These are phyloP conservation scores for Mesotaenium endlicherianum DNA, from an alignment of 139 green algal genomes.

Conservation along the genomic window DNA sequence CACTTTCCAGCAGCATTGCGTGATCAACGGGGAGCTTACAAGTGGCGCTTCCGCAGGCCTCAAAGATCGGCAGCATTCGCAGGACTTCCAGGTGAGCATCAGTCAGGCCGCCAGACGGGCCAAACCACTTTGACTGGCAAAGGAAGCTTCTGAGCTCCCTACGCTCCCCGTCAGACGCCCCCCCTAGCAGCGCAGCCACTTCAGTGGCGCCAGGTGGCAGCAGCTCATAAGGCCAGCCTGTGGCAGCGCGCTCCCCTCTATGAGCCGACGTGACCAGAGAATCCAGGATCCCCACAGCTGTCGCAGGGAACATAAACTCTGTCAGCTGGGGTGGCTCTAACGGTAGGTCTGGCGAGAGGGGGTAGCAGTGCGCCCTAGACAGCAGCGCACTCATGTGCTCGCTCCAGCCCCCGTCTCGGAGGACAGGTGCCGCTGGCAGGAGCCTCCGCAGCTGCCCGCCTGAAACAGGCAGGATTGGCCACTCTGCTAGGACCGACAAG, in stretches of 20 bases:
- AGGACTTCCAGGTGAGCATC: slow-evolving; percentile 53
- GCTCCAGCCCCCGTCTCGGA: slow-evolving; percentile 57
- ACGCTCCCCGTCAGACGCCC: slow-evolving; percentile 50
- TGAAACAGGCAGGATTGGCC: slow-evolving; percentile 64
- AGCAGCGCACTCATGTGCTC: slow-evolving; percentile 59
- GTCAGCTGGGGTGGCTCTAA: slow-evolving; percentile 13
- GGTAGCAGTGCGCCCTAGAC: slow-evolving; percentile 49
- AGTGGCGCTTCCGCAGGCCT: slow-evolving; percentile 52
- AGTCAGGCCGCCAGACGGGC: background rate
- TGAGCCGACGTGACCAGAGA: too few relatives aligned
- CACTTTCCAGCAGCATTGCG: too few relatives aligned
- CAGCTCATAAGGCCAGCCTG: too few relatives aligned
- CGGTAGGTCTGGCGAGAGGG: slow-evolving; percentile 52
- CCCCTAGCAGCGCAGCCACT: background rate
- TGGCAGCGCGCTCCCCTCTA: too few relatives aligned
- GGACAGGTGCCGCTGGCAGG: background rate
- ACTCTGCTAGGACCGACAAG: slow-evolving; percentile 25
- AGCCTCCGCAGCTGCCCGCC: slow-evolving; percentile 51
- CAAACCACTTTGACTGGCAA: slow-evolving; percentile 65
- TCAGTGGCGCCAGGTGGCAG: too few relatives aligned
- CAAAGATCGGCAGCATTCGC: slow-evolving; percentile 63
- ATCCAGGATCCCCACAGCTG: slow-evolving; percentile 59
- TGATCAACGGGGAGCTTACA: too few relatives aligned
- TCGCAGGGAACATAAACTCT: slow-evolving; percentile 56
- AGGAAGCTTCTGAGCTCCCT: slow-evolving; percentile 67